Base-by-base conservation (phyloP, 495 filamentous ascomycete genomes). In the Tetracladium setigerum region DNA sequence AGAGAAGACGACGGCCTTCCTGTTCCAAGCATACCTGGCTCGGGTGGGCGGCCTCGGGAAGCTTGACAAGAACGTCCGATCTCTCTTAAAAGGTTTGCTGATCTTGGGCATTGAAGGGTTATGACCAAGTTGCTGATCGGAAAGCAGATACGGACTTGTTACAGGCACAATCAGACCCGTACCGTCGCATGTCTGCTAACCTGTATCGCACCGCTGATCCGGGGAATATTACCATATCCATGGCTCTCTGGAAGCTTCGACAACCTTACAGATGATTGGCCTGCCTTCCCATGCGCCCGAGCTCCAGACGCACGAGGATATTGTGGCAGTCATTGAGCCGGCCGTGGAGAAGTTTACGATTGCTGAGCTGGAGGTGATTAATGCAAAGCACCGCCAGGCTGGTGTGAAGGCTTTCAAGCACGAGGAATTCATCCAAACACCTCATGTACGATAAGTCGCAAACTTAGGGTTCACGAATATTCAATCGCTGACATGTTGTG, bases 171-270 rank as follows among this genome's bases (percentile, higher is more conserved):
- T 84, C 83, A 3, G 78, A 79, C 55, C 68, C 80, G n/a, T 87
- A 90, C 57, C 77, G 84, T 24, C 77, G 84, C 32, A 72, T 88
- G 54, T 85, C 84, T 24, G 84, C 84, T 11, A 87, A 86, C 60
- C 66, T 88, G 10, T 90, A 88, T 65, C 71, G 74, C 49, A 88
- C 84, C 5, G 81, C 77, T 58, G 74, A 71, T 41, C 68, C 64
- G 18, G 76, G 36, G 71, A 82, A 55, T 90, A 73, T 59, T 89
- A 82, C 58, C 86, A 90, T 58, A 84, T 88, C 46, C 85, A 89
- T 61, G 84, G 85, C 30, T 88, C 84, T 1, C 61, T 89, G 8
- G 82, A 87, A 48, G 84, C 85, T 16, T 75, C 70, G 10, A 76
- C 71, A 6, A 83, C 82, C 3, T 65, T 88, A 43, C 67, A 77